Conservation (phyloP, 768 basidiomycete species). For the Russula dissimulans region DNA sequence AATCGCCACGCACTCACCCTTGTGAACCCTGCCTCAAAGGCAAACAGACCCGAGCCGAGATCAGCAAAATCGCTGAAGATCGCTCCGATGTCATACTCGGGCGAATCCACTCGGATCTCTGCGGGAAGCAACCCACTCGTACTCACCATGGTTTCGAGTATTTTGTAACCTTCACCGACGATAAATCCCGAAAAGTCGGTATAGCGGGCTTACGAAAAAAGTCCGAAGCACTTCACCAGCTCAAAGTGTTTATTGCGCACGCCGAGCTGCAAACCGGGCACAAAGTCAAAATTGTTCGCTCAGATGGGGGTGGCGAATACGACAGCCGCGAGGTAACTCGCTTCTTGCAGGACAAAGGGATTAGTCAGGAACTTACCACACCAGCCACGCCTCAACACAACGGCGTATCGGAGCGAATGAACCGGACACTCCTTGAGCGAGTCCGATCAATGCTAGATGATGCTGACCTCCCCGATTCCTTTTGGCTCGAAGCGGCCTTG, state of each 20-base stretch:
- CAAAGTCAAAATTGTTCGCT: slow-evolving; percentile 19
- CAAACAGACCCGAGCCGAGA: slow-evolving; percentile 19
- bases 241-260: slow-evolving; percentile 13
- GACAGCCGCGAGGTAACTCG: neutral
- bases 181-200: slow-evolving; percentile 13
- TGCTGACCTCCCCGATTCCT: slow-evolving; percentile 4
- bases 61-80: slow-evolving; percentile 3
- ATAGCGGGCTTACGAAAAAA: slow-evolving; percentile 15
- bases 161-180: slow-evolving; percentile 20
- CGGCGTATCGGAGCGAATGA: neutral
- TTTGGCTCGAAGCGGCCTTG: slow-evolving; percentile 7
- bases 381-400: neutral
- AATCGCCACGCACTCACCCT: neutral
- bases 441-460: slow-evolving; percentile 16
- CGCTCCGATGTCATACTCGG: neutral
- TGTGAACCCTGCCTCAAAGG: slow-evolving; percentile 22
- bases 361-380: slow-evolving; percentile 4
- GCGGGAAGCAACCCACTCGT: slow-evolving; percentile 18
- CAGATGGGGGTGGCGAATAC: slow-evolving; percentile 25
- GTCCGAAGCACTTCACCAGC: slow-evolving; percentile 4
- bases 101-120: slow-evolving; percentile 20
- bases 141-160: slow-evolving; percentile 15
- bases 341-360: slow-evolving; percentile 11
- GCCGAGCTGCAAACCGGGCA: slow-evolving; percentile 15
- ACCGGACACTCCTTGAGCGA: slow-evolving; percentile 16